Conservation (phyloP, 2,329 filamentous ascomycete species). For the Trichoderma pleuroti region DNA sequence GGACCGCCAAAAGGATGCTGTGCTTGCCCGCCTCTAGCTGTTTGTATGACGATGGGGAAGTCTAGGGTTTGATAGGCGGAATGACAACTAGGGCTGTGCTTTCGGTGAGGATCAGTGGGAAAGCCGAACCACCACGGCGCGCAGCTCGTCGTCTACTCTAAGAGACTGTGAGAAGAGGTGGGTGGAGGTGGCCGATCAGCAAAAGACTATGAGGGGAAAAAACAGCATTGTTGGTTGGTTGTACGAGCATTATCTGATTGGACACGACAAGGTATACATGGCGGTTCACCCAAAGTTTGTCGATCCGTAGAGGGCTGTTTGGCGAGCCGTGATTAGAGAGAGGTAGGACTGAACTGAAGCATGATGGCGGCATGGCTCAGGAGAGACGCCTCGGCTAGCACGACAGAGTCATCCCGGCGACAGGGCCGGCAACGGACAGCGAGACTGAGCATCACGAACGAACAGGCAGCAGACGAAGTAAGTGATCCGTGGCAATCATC, state of each 20-base stretch:
- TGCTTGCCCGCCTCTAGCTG: neutral
- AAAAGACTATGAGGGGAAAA: neutral
- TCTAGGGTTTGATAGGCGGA: constrained; percentile 18
- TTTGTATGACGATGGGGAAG: constrained; percentile 12
- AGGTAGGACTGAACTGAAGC: neutral
- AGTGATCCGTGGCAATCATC: neutral
- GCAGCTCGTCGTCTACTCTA: neutral
- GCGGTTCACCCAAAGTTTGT: neutral
- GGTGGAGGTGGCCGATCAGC: neutral
- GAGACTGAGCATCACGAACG: neutral
- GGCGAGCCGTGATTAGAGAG: neutral
- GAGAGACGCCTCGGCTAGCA: neutral
- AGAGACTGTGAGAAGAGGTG: neutral
- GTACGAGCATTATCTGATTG: constrained; percentile 11
- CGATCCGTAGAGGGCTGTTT: neutral
- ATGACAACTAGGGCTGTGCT: constrained; percentile 5
- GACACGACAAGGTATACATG: neutral
- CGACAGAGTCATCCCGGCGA: neutral
- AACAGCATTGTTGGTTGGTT: neutral
- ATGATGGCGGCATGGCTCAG: neutral
- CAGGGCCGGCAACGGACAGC: neutral
- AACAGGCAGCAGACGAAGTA: neutral
- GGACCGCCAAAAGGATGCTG: constrained; percentile 8
- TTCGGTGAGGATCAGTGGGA: constrained; percentile 12
- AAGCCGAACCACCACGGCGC: neutral